phyloP scores from a whole-genome alignment of 1,284 basidiomycete species.

The Lentinula novae-zelandiae region DNA sequence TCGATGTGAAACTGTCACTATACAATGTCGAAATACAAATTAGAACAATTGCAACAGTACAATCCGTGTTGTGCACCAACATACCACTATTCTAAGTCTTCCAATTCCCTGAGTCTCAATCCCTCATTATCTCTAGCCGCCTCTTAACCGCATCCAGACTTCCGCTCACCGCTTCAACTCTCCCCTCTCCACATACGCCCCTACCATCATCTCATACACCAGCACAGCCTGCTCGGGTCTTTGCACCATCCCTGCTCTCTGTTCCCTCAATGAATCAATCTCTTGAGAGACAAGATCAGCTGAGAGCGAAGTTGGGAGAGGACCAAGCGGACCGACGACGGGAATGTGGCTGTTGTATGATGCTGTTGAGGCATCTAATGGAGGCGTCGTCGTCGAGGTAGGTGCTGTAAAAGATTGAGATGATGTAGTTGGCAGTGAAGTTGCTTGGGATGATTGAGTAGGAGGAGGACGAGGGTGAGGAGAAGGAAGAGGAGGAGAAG shows the following conservation, averaged over 20 bases:
- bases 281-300: conserved; percentile 71
- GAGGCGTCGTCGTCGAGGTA: too few relatives aligned
- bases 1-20: too few relatives aligned
- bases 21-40: too few relatives aligned
- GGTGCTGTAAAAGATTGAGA: conserved; percentile 16
- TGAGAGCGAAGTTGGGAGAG: conserved; percentile 41
- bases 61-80: too few relatives aligned
- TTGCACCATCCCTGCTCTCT: conserved; percentile 81
- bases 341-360: conserved; percentile 25
- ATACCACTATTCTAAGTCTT: too few relatives aligned
- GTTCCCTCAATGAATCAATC: conserved; percentile 75
- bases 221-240: conserved; percentile 61
- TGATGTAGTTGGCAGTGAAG: background rate
- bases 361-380: conserved; percentile 19
- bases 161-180: background rate
- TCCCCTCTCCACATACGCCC: background rate
- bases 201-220: conserved; percentile 59
- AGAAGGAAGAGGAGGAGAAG: background rate
- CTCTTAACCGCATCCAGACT: background rate
- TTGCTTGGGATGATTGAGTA: background rate
- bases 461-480: background rate
- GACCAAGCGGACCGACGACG: conserved; percentile 38
- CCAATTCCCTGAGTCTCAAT: background rate
- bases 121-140: too few relatives aligned
- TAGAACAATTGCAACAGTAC: too few relatives aligned